phyloP scores from a whole-genome alignment of 495 filamentous ascomycete genomes.

The Bathelium albidoporum region DNA sequence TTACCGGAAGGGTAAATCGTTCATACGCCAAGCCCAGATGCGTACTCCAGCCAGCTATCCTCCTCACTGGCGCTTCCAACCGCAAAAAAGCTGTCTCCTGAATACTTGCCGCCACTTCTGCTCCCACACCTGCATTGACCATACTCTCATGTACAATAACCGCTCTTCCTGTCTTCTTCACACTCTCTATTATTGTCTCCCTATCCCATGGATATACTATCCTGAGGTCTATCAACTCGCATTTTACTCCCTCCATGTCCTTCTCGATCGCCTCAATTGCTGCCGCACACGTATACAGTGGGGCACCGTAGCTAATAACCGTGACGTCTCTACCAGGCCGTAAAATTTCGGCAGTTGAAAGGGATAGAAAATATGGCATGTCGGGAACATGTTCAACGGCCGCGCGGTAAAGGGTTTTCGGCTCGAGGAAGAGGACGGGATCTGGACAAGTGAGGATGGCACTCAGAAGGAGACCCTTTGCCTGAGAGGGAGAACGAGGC shows the following conservation, averaged over 20 bases:
- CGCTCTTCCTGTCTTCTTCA: conserved; percentile 80
- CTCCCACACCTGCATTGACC: conserved; percentile 88
- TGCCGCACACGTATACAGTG: conserved; percentile 74
- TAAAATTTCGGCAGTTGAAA: conserved; percentile 81
- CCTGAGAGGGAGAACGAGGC: conserved; percentile 81
- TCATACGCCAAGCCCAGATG: conserved; percentile 78
- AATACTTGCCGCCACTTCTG: conserved; percentile 85
- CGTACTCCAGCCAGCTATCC: conserved; percentile 85
- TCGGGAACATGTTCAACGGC: conserved; percentile 91
- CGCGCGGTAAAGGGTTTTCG: conserved; percentile 88
- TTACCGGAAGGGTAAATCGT: conserved; percentile 64
- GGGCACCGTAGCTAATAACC: conserved; percentile 83
- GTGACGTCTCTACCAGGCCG: conserved; percentile 79
- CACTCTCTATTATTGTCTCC: conserved; percentile 69
- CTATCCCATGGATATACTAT: conserved; percentile 96
- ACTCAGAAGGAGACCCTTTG: conserved; percentile 75
- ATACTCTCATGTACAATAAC: conserved; percentile 94
- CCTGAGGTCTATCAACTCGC: conserved; percentile 86
- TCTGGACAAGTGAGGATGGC: conserved; percentile 75
- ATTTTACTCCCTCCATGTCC: conserved; percentile 46
- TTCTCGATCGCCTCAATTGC: conserved; percentile 75
- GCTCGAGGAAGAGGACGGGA: conserved; percentile 93
- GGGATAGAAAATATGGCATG: conserved; percentile 68
- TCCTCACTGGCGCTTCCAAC: conserved; percentile 83
- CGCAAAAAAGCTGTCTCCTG: conserved; percentile 81